phyloP scores from a whole-genome alignment of 257 asterid genomes.

The Solanum tarapatanum region DNA sequence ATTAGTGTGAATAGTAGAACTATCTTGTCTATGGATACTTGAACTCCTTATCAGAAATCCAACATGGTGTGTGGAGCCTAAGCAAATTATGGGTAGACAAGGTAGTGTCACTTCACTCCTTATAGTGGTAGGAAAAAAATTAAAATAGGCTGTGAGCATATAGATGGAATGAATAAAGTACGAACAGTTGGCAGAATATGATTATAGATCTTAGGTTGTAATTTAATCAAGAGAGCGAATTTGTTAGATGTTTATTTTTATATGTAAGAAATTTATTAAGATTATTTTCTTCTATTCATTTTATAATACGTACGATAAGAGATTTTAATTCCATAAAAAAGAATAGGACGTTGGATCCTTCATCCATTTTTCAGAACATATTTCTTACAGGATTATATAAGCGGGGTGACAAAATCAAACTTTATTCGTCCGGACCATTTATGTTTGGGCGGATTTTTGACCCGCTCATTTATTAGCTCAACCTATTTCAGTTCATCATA shows the following conservation, averaged over 20 bases:
- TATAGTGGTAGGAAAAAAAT: neutral
- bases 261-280: no score
- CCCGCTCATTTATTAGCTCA: no score
- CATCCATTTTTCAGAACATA: neutral
- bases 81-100: neutral
- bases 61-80: neutral
- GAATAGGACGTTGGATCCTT: neutral
- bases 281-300: no score
- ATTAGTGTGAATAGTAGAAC: neutral
- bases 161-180: neutral
- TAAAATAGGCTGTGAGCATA: neutral
- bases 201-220: no score
- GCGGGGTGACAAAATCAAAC: neutral
- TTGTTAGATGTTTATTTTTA: no score
- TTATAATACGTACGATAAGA: accelerated
- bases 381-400: no score
- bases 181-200: no score
- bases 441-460: accelerated
- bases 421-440: no score
- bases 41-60: neutral
- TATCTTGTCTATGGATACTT: neutral
- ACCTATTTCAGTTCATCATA: no score
- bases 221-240: neutral
- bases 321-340: neutral
- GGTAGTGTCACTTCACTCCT: neutral